These are phyloP conservation scores for Aspergillus melleus DNA, from an alignment of 2,329 filamentous ascomycete genomes.

Conservation along the genomic window DNA sequence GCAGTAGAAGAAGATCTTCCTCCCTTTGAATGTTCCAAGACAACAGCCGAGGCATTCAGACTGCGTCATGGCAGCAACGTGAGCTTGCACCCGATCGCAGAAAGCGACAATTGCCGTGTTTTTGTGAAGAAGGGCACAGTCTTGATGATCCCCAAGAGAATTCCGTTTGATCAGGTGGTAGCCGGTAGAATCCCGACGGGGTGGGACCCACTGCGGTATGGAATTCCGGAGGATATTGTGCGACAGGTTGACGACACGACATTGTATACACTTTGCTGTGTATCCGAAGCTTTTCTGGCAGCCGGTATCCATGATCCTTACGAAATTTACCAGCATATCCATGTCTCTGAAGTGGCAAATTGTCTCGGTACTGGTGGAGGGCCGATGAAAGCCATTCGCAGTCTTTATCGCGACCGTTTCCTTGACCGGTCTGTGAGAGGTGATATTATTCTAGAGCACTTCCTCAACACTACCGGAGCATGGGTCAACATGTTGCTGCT, in stretches of 20 bases:
- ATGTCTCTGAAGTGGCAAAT: slow-evolving; percentile 94
- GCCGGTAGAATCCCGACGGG: slow-evolving; percentile 64
- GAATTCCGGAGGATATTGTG: slow-evolving; percentile 90
- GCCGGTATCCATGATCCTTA: slow-evolving; percentile 96
- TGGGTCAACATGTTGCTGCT: slow-evolving; percentile 99
- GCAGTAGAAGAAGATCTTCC: slow-evolving; percentile 65
- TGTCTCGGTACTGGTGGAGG: slow-evolving; percentile 96
- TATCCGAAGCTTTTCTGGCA: slow-evolving; percentile 70
- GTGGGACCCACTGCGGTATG: slow-evolving; percentile 92
- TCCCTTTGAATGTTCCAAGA: slow-evolving; percentile 17
- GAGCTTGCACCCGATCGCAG: slow-evolving; percentile 62
- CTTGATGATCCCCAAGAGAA: slow-evolving; percentile 58
- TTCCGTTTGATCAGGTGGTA: slow-evolving; percentile 18
- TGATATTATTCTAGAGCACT: slow-evolving; percentile 95
- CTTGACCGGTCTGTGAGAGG: slow-evolving; percentile 58
- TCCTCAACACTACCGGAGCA: slow-evolving; percentile 99
- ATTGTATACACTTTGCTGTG: slow-evolving; percentile 22
- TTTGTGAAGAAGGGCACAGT: slow-evolving; percentile 72
- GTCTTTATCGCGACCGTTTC: slow-evolving; percentile 96
- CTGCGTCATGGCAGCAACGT: slow-evolving; percentile 36
- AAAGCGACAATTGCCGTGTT: slow-evolving; percentile 83
- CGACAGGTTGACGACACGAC: slow-evolving; percentile 38
- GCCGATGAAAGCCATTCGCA: slow-evolving; percentile 81
- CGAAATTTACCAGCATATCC: slow-evolving; percentile 98
- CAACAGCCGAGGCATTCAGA: slow-evolving; percentile 19